Evolutionary conservation across 768 basidiomycete genomes (phyloP).

Genomic region (Boletus patriciae): DNA sequence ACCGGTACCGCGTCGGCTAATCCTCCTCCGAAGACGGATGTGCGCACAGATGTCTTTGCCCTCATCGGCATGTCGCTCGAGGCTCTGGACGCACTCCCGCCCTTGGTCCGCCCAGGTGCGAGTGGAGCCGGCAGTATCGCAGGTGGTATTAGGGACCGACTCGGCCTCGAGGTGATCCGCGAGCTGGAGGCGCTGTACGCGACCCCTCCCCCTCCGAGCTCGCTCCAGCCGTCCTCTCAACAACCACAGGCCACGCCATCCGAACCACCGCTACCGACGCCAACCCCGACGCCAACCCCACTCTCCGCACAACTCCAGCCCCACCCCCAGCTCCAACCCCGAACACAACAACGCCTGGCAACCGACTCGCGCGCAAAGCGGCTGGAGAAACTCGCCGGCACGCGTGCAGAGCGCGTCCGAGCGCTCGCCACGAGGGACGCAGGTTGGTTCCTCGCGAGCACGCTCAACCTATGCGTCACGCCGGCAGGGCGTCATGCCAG

Average conservation of each 20-base stretch:
- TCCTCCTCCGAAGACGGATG: conserved; percentile 8
- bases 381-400: conserved; percentile 12
- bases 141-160: conserved; percentile 16
- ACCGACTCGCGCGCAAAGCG: conserved; percentile 2
- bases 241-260: not conserved
- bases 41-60: conserved; percentile 23
- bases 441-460: conserved; percentile 29
- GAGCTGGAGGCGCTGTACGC: conserved; percentile 26
- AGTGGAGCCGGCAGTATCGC: not conserved
- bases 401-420: conserved; percentile 20
- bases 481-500: not conserved
- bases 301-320: not conserved
- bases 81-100: conserved; percentile 18
- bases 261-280: not conserved
- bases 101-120: not conserved
- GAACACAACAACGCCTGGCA: not conserved
- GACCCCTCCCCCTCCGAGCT: not conserved
- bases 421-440: conserved; percentile 29
- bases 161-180: conserved; percentile 31
- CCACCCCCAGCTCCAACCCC: not conserved
- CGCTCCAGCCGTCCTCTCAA: not conserved
- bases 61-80: conserved; percentile 23
- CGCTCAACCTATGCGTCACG: conserved; percentile 26
- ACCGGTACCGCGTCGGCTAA: not conserved
- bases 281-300: not conserved